Conservation (phyloP, 208 protist genomes). For the Dictyostelium gargantuum region DNA sequence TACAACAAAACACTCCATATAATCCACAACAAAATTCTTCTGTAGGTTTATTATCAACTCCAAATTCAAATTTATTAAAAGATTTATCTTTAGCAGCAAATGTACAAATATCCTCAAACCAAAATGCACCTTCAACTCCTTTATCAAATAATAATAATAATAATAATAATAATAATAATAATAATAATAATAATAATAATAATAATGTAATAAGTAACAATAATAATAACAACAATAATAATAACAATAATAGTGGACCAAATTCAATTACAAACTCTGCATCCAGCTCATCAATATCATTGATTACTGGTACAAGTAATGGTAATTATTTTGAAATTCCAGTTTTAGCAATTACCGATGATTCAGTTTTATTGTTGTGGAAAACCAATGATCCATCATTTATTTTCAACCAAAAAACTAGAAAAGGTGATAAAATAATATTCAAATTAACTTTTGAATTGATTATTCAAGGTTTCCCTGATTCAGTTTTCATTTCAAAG, state of each 20-base stretch:
- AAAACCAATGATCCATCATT: slow-evolving; percentile 1
- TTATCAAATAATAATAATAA: background rate
- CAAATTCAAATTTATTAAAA: slow-evolving; percentile 14
- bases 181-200: background rate
- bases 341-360: background rate
- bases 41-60: background rate
- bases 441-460: slow-evolving; percentile 21
- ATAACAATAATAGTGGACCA: background rate
- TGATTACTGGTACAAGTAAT: background rate
- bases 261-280: background rate
- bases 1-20: background rate
- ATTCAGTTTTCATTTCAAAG: background rate
- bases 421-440: slow-evolving; percentile 39
- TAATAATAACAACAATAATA: background rate
- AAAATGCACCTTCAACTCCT: background rate
- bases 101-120: background rate
- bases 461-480: background rate
- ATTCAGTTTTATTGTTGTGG: slow-evolving; percentile 16
- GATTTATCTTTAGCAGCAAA: background rate
- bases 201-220: too few relatives aligned
- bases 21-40: background rate
- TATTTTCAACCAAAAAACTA: slow-evolving; percentile 37
- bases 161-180: background rate
- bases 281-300: background rate
- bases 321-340: background rate